phyloP scores from a whole-genome alignment of 257 asterid species.

The Lycium barbarum region DNA sequence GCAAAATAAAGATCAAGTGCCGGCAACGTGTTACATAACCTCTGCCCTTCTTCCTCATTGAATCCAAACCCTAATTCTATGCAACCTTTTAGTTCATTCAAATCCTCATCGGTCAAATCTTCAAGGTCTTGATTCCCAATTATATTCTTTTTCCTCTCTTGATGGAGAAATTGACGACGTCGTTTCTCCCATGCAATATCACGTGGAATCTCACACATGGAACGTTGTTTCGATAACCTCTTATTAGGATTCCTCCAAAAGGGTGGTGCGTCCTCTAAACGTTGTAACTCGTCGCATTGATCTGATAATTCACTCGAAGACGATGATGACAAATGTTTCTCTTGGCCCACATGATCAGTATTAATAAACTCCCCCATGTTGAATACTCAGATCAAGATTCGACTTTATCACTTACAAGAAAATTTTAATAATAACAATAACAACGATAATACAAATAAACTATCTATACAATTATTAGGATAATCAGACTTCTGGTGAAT shows the following conservation, averaged over 20 bases:
- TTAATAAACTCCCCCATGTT: background rate
- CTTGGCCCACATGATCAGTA: background rate
- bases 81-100: slow-evolving; percentile 80
- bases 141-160: slow-evolving; percentile 49
- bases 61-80: slow-evolving; percentile 89
- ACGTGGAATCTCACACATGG: slow-evolving; percentile 77
- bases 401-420: too few relatives aligned
- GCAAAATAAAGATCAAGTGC: slow-evolving; percentile 87
- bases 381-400: background rate
- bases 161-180: slow-evolving; percentile 57
- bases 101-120: slow-evolving; percentile 72
- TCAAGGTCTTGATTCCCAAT: slow-evolving; percentile 26
- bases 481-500: background rate
- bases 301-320: slow-evolving; percentile 49
- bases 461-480: background rate
- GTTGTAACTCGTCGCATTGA: slow-evolving; percentile 63
- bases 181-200: slow-evolving; percentile 84
- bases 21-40: slow-evolving; percentile 70
- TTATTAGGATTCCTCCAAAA: slow-evolving; percentile 60
- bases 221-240: slow-evolving; percentile 68
- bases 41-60: slow-evolving; percentile 72
- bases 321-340: slow-evolving; percentile 29
- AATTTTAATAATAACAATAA: background rate
- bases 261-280: slow-evolving; percentile 75
- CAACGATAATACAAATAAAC: background rate